Conservation (phyloP, 2,329 filamentous ascomycete genomes). For the Trichoderma atrobrunneum region DNA sequence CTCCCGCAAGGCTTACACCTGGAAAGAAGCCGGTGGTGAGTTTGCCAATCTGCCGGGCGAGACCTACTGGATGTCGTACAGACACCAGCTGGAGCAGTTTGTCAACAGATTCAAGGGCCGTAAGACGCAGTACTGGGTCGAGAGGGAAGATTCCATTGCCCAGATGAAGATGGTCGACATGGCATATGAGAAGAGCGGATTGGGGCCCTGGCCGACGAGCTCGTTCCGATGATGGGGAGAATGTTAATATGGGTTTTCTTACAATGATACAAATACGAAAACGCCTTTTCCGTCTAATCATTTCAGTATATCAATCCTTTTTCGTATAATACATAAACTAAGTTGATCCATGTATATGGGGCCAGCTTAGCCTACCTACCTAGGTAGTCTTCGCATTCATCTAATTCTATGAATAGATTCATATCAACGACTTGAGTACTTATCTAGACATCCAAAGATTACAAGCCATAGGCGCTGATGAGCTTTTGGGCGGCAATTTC, state of each 20-base stretch:
- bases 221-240: not conserved
- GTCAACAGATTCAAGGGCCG: conserved; percentile 43
- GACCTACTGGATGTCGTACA: conserved; percentile 43
- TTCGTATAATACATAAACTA: not conserved
- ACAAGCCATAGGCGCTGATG: not conserved
- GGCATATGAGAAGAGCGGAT: conserved; percentile 41
- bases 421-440: not conserved
- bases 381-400: not conserved
- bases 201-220: conserved; percentile 21
- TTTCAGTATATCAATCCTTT: not conserved
- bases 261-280: not conserved
- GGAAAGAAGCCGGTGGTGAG: conserved; percentile 30
- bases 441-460: not conserved
- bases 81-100: conserved; percentile 48
- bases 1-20: conserved; percentile 36
- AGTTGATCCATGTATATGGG: not conserved
- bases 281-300: not conserved
- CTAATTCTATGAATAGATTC: not conserved
- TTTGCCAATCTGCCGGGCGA: conserved; percentile 29
- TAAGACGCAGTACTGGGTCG: conserved; percentile 39
- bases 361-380: not conserved
- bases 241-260: not conserved
- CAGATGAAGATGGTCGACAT: conserved; percentile 48
- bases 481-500: not conserved
- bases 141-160: conserved; percentile 40